Percentiles rank a stretch among this genome's conserved stretches.
Evolutionary conservation across 345 rosid genomes (phyloP).

Genomic region (Erysimum cheiranthoides): DNA sequence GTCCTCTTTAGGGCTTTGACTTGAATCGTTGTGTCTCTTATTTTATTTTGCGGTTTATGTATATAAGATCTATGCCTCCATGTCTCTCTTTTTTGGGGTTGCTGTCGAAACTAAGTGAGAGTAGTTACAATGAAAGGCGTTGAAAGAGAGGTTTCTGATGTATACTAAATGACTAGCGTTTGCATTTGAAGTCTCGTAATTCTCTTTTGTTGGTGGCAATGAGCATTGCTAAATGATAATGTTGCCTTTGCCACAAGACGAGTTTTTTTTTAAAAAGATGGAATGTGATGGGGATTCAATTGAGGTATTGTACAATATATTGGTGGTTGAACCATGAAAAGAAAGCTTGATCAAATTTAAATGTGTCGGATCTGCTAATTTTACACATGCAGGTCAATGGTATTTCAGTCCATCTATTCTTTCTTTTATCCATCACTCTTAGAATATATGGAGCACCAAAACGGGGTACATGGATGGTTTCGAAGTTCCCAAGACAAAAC

Average conservation of each 20-base stretch:
- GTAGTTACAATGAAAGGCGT: neutral
- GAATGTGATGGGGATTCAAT: neutral
- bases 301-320: neutral
- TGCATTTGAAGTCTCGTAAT: neutral
- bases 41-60: conserved; percentile 15
- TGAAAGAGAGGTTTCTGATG: neutral
- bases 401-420: too few species aligned
- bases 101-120: neutral
- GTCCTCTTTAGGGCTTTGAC: conserved; percentile 5
- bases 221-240: too few species aligned
- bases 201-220: neutral
- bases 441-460: neutral
- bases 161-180: neutral
- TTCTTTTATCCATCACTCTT: too few species aligned
- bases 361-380: neutral
- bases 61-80: conserved; percentile 22
- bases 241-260: neutral
- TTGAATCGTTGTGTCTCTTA: conserved; percentile 18
- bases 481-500: neutral
- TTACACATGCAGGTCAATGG: neutral
- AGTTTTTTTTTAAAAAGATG: neutral
- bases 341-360: neutral
- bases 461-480: neutral
- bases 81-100: neutral
- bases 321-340: neutral